phyloP scores from a whole-genome alignment of 225 moss, liverwort and hornwort species.

The Takakia lepidozioides region DNA sequence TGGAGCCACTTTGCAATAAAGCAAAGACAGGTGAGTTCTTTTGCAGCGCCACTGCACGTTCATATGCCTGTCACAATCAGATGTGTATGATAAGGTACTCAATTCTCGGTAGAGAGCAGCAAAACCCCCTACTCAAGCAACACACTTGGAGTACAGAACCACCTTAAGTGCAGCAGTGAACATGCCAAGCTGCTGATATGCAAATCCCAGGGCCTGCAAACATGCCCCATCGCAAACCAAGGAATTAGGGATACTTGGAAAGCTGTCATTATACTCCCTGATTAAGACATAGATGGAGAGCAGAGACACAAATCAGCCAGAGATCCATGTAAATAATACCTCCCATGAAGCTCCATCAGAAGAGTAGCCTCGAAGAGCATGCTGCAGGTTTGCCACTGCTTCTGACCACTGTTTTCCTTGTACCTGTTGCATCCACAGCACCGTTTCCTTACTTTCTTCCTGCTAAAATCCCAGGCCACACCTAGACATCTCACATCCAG shows the following conservation, averaged over 20 bases:
- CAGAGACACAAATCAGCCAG: too few species aligned
- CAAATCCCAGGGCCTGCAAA: constrained; percentile 90
- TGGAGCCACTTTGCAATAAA: constrained; percentile 86
- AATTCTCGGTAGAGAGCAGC: background rate
- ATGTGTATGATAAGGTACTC: constrained; percentile 1
- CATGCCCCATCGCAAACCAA: constrained; percentile 1
- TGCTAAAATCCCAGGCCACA: too few species aligned
- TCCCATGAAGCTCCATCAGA: constrained; percentile 86
- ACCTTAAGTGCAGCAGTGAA: constrained; percentile 98
- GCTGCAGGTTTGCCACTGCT: constrained; percentile 82
- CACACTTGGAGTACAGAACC: background rate
- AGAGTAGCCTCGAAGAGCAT: constrained; percentile 89
- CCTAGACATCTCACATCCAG: too few species aligned
- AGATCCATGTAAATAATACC: too few species aligned
- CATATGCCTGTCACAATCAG: constrained; percentile 70
- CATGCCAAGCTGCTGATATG: constrained; percentile 98
- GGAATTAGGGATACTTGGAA: too few species aligned
- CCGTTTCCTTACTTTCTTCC: too few species aligned
- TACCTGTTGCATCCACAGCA: constrained; percentile 49
- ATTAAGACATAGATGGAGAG: too few species aligned
- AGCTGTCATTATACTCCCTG: too few species aligned
- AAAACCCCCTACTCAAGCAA: too few species aligned
- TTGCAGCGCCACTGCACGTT: constrained; percentile 55
- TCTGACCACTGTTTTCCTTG: constrained; percentile 87
- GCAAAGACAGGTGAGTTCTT: constrained; percentile 60